Base-by-base conservation (phyloP, 345 rosid species). In the Lenwebbia sp. region DNA sequence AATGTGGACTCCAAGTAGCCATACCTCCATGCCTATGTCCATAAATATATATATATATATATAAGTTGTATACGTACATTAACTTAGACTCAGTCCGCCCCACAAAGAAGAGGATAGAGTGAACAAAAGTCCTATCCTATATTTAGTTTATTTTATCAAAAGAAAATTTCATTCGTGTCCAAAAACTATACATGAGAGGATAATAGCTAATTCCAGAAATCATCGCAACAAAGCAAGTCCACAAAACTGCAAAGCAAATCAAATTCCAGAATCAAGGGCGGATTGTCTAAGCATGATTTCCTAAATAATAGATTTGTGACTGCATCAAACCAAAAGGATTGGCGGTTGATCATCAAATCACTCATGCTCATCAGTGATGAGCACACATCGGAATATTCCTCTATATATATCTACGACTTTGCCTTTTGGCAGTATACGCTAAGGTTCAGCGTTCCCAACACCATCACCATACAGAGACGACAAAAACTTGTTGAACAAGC, bases 391-490 rank as follows among this genome's bases (percentile, higher is more conserved):
- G 15, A 8, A 30, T 30, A 17, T 60, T 33, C 30, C 17, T 60
- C 21, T 28, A 60, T 60, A 62, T 28, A 60, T 60, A 62, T 19
- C 21, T 62, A 7, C 33, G 10, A 19, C 41, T 62, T 3, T 62
- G 21, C 75, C 4, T 62, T 62, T 65, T 21, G 19, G 17, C 3
- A 6, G 23, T 33, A 10, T 21, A 4, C 7, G 0, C 13, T 6
- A 10, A 70, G 26, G 25, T 19, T 37, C 2, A 0, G 4, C 26
- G 4, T 37, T 37, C 26, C 26, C 7, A 37, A 70, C 10, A 19
- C 14, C 13, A 37, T 19, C 47, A 37, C 3, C 1, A 0, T 70
- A 5, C 4, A 0, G 0, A 19, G 13, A 37, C 13, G 7, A 5
- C 5, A 8, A 54, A 54, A 54, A 22, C 9, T 21, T 7, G 25